Evolutionary conservation across 768 basidiomycete genomes (phyloP).

Genomic region (Omphalotus guepiniiformis): DNA sequence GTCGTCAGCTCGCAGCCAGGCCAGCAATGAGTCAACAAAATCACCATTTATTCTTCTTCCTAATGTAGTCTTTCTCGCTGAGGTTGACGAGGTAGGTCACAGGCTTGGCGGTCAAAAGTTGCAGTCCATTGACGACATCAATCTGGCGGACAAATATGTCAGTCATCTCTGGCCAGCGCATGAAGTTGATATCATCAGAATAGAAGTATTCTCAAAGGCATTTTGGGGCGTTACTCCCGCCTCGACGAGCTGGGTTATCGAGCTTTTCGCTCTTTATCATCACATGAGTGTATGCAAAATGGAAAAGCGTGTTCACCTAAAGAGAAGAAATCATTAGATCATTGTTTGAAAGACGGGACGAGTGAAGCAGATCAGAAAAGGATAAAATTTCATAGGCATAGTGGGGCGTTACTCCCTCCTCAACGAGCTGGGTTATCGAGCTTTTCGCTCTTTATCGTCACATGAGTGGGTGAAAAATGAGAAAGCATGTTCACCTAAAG

Average conservation of each 20-base stretch:
- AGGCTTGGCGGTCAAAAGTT: constrained; percentile 92
- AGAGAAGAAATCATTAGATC: constrained; percentile 9
- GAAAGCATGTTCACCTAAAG: constrained; percentile 11
- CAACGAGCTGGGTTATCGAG: constrained; percentile 89
- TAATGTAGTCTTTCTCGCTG: constrained; percentile 88
- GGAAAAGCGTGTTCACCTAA: constrained; percentile 11
- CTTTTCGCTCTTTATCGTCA: constrained; percentile 65
- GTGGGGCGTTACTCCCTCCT: constrained; percentile 80
- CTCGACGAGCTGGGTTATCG: constrained; percentile 85
- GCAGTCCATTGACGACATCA: constrained; percentile 84
- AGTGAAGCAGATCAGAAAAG: constrained; percentile 28
- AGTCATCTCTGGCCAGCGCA: too few species aligned
- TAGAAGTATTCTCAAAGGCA: constrained; percentile 43
- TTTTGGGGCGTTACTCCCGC: constrained; percentile 76
- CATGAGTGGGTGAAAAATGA: constrained; percentile 1
- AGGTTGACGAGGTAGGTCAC: constrained; percentile 98
- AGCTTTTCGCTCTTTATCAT: constrained; percentile 67
- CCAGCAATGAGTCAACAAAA: constrained; percentile 3
- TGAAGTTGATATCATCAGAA: constrained; percentile 25
- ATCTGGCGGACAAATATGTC: constrained; percentile 50
- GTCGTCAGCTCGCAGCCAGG: neutral
- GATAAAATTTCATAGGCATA: constrained; percentile 56
- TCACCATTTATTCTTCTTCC: constrained; percentile 99
- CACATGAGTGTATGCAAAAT: constrained; percentile 17
- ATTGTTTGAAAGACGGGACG: constrained; percentile 11